A percentile compares a stretch with the other conserved stretches of the same genome.
phyloP scores from a whole-genome alignment of 164 flowering plant species.

The Amborella trichopoda region DNA sequence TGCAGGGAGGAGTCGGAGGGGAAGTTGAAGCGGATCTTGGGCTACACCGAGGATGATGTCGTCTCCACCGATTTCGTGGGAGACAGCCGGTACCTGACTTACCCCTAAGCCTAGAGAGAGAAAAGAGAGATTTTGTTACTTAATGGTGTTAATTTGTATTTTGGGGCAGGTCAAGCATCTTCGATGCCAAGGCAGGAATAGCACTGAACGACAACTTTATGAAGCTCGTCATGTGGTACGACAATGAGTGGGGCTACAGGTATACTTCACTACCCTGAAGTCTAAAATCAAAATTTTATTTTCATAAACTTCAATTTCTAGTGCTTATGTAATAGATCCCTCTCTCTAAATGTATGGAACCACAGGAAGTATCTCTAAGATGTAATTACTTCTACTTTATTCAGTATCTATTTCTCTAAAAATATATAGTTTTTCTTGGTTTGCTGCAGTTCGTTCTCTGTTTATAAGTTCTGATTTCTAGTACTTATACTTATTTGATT shows the following conservation, averaged over 20 bases:
- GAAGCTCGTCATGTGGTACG: constrained; percentile 63
- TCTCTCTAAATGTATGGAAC: not conserved
- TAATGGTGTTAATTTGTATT: no score
- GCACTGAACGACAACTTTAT: constrained; percentile 41
- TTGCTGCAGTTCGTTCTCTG: not conserved
- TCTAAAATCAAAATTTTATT: no score
- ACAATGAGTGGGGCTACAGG: constrained; percentile 80
- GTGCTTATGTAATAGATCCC: not conserved
- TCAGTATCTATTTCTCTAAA: not conserved
- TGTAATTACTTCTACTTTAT: not conserved
- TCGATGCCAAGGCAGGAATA: constrained; percentile 71
- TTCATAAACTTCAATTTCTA: not conserved
- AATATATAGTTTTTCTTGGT: not conserved
- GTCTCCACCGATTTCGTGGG: constrained; percentile 70
- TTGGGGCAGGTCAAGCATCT: constrained; percentile 48
- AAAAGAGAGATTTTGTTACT: no score
- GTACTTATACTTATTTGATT: not conserved
- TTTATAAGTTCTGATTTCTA: not conserved
- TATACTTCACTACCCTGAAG: no score
- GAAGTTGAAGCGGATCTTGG: constrained; percentile 59
- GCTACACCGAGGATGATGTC: constrained; percentile 64
- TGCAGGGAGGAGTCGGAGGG: constrained; percentile 70
- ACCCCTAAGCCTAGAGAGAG: no score
- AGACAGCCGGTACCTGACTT: constrained; percentile 63
- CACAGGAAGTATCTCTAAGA: not conserved